Base-by-base conservation (phyloP, 1,139 yeast species). In the Geotrichum reessii region DNA sequence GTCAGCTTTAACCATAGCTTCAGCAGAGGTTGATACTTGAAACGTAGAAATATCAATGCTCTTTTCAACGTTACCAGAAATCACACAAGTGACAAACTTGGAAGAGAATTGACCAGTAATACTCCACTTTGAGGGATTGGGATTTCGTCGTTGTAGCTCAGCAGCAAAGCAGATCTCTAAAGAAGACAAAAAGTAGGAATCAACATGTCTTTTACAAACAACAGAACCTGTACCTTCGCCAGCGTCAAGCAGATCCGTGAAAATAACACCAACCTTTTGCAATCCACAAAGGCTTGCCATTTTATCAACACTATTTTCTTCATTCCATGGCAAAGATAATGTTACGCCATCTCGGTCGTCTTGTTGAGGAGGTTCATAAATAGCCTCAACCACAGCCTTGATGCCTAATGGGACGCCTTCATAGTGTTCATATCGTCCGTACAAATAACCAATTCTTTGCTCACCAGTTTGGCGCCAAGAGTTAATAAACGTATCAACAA, bases 21-120 rank as follows among this genome's bases (percentile, higher is more conserved):
- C 98, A 0, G 96, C 97, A 58, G 85, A 80, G 33, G 84, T 82
- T 5, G 96, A 86, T 0, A 91, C 97, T 72, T 95, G 99, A 72
- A 91, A 95, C 42, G 96, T 83, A 31, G 89, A 78, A 12, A 96
- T 89, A 69, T 93, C 99, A 67, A 95, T 92, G 63, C 91, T 96
- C 19, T 96, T 95, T 56, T 84, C 75, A 21, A 80, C 72, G 62
- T 95, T 95, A 27, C 99, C 99, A 1, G 95, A 82, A 3, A 95
- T 80, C 33, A 92, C 95, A 74, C 97, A 91, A 0, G 99, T 93
- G 27, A 92, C 93, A 70, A 90, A 93, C 69, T 90, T 90, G 14
- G 97, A 91, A 14, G 96, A 87, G 69, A 81, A 93, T 47, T 71
- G 68, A 1, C 92, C 91, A n/a, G 80, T 73, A 44, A 79, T 81